phyloP scores from a whole-genome alignment of 192 early-diverging fungal genomes.

The Gamsiella multidivaricata region DNA sequence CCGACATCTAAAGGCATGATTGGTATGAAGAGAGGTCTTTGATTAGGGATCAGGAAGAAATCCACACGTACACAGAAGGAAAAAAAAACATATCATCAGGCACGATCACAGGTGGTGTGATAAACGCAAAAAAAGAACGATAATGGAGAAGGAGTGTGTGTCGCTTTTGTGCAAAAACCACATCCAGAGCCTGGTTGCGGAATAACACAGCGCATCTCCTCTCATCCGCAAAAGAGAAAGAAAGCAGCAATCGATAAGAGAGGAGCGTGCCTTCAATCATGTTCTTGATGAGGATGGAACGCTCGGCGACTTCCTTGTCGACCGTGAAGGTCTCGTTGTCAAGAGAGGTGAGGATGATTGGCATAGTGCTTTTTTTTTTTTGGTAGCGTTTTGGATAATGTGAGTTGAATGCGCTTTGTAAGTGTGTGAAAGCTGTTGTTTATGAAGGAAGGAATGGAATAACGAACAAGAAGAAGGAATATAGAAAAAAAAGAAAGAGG shows the following conservation, averaged over 20 bases:
- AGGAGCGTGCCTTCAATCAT: slow-evolving; percentile 69
- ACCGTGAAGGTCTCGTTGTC: slow-evolving; percentile 71
- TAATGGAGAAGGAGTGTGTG: no score
- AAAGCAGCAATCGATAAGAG: neutral
- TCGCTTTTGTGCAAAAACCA: no score
- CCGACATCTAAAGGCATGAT: slow-evolving; percentile 62
- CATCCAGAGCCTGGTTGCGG: no score
- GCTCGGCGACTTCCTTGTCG: slow-evolving; percentile 70
- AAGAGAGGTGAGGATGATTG: slow-evolving; percentile 68
- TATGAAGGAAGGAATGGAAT: neutral
- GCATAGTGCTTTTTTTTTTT: slow-evolving; percentile 17
- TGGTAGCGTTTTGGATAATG: no score
- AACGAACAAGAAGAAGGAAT: neutral
- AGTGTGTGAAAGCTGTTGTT: no score
- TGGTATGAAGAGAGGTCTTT: neutral
- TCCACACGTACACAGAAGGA: neutral
- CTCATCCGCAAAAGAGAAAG: no score
- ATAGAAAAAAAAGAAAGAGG: neutral
- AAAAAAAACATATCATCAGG: neutral
- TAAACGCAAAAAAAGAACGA: slow-evolving; percentile 4
- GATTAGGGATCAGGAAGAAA: no score
- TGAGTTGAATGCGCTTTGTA: no score
- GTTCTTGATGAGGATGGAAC: slow-evolving; percentile 80
- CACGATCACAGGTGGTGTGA: no score
- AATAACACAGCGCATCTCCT: no score